These are phyloP conservation scores for Cardamine occulta DNA, from an alignment of 345 rosid genomes.

Conservation along the genomic window DNA sequence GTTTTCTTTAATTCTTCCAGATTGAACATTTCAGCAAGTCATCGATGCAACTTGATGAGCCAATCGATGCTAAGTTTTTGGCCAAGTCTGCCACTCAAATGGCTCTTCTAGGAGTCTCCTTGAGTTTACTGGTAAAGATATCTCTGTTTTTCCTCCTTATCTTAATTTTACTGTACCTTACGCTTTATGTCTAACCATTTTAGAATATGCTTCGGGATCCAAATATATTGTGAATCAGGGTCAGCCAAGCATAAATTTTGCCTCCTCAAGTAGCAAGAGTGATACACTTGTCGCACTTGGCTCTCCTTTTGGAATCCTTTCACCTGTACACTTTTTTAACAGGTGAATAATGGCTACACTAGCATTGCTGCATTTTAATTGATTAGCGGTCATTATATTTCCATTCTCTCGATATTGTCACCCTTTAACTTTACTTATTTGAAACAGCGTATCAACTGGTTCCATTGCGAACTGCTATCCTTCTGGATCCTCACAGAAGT, in stretches of 20 bases:
- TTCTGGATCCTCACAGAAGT: slow-evolving; percentile 56
- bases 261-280: slow-evolving; percentile 58
- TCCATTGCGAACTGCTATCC: slow-evolving; percentile 79
- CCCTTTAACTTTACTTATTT: slow-evolving; percentile 31
- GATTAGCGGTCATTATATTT: background rate
- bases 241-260: slow-evolving; percentile 49
- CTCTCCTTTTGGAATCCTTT: slow-evolving; percentile 94
- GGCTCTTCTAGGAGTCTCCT: slow-evolving; percentile 77
- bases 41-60: slow-evolving; percentile 49
- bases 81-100: slow-evolving; percentile 69
- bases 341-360: slow-evolving; percentile 52
- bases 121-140: slow-evolving; percentile 53
- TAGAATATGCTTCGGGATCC: slow-evolving; percentile 7
- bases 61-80: slow-evolving; percentile 52
- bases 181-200: slow-evolving; percentile 2
- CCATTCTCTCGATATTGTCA: background rate
- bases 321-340: slow-evolving; percentile 88
- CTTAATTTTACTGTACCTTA: slow-evolving; percentile 10
- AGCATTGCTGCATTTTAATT: slow-evolving; percentile 8
- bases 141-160: slow-evolving; percentile 23
- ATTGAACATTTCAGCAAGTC: slow-evolving; percentile 43
- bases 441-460: slow-evolving; percentile 80
- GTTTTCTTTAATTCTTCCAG: slow-evolving; percentile 44
- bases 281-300: slow-evolving; percentile 77
- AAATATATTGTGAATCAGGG: slow-evolving; percentile 52